A percentile compares a stretch with the other conserved stretches of the same genome.
Evolutionary conservation across 179 eudicot genomes (phyloP).

Genomic region (Pouteria campechiana): DNA sequence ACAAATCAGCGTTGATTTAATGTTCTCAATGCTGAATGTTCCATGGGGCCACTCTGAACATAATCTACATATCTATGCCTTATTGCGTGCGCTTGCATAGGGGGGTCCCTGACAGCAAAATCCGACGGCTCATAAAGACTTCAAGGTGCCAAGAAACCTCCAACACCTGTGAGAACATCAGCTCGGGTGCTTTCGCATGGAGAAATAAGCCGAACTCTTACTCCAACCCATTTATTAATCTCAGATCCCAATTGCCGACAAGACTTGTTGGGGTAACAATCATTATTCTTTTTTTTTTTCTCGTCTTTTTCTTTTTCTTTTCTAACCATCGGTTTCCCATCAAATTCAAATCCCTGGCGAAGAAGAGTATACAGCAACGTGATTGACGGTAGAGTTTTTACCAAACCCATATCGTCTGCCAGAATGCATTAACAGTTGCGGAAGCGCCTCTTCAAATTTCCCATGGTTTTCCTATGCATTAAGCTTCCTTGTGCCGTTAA

Average conservation of each 20-base stretch:
- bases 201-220: constrained; percentile 76
- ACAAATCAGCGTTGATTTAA: no score
- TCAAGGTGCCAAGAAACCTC: constrained; percentile 45
- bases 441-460: no score
- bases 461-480: no score
- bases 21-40: no score
- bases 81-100: no score
- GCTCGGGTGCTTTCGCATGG: constrained; percentile 89
- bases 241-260: constrained; percentile 99
- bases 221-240: constrained; percentile 91
- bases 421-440: no score
- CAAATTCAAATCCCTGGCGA: constrained; percentile 93
- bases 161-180: constrained; percentile 71
- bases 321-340: constrained; percentile 87
- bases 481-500: no score
- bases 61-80: no score
- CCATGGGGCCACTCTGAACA: no score
- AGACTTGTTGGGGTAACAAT: constrained; percentile 98
- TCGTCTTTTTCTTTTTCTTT: no score
- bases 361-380: constrained; percentile 90
- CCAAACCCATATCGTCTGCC: constrained; percentile 99
- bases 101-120: constrained; percentile 97
- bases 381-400: constrained; percentile 96
- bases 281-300: no score
- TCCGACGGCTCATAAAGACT: constrained; percentile 70